phyloP scores from a whole-genome alignment of 169 alveolate genomes.

The Fabrea salina region DNA sequence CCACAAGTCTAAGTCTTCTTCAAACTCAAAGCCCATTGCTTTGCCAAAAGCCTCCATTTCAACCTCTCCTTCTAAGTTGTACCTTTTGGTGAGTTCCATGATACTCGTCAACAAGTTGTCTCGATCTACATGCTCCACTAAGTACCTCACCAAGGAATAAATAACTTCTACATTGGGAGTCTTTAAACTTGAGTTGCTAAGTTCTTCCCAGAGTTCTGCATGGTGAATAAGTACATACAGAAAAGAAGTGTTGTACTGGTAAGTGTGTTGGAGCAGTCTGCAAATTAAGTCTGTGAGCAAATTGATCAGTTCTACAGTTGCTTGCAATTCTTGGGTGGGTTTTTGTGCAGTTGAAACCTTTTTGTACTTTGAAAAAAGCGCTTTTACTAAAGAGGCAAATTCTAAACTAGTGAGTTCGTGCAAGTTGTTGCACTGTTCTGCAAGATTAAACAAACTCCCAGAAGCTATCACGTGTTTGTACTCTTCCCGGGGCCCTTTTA shows the following conservation, averaged over 20 bases:
- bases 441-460: not conserved
- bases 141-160: not conserved
- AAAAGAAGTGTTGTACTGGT: not conserved
- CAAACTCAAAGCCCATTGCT: not conserved
- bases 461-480: not conserved
- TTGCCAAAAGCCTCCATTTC: not conserved
- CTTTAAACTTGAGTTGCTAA: not conserved
- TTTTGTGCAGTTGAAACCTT: not conserved
- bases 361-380: not conserved
- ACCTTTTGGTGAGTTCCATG: not conserved
- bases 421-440: not conserved
- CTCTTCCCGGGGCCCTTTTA: not conserved
- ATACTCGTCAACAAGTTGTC: not conserved
- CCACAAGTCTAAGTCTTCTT: not conserved
- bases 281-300: not conserved
- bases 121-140: not conserved
- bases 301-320: not conserved
- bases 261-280: not conserved
- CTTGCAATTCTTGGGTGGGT: not conserved
- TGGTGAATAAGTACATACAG: not conserved
- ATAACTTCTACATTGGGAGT: not conserved
- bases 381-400: not conserved
- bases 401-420: constrained; percentile 8
- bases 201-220: not conserved
- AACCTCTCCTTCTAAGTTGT: not conserved